phyloP scores from a whole-genome alignment of 495 filamentous ascomycete genomes.

The Parathielavia appendiculata region DNA sequence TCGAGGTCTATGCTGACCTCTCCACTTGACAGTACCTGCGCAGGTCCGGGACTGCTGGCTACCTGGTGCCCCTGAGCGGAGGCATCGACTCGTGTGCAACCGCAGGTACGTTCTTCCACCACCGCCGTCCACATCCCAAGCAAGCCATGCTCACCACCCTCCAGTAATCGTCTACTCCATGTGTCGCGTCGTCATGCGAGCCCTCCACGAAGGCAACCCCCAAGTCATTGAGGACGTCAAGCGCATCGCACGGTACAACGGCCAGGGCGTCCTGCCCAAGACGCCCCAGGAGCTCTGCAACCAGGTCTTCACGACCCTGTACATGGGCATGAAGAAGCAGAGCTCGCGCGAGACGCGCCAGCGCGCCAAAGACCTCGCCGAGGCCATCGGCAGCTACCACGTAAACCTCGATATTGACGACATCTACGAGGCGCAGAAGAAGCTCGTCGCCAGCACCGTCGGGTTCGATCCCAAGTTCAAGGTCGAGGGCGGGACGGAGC shows the following conservation, averaged over 20 bases:
- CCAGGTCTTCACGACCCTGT: conserved; percentile 64
- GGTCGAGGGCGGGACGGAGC: conserved; percentile 30
- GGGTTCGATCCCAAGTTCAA: conserved; percentile 55
- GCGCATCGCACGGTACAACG: conserved; percentile 54
- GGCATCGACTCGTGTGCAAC: conserved; percentile 68
- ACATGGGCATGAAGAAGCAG: conserved; percentile 76
- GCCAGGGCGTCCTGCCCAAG: conserved; percentile 48
- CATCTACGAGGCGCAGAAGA: conserved; percentile 42
- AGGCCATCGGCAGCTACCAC: conserved; percentile 69
- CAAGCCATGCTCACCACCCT: background rate
- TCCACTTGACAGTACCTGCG: conserved; percentile 52
- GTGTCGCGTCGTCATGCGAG: conserved; percentile 67
- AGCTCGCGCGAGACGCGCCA: conserved; percentile 64
- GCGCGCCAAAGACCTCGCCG: conserved; percentile 62
- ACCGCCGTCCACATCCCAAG: background rate
- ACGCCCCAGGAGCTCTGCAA: conserved; percentile 59
- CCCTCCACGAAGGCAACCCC: conserved; percentile 50
- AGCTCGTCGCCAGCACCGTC: conserved; percentile 30
- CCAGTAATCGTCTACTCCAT: conserved; percentile 70
- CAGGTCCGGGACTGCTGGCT: conserved; percentile 56
- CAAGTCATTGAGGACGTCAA: conserved; percentile 69
- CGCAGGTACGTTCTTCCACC: conserved; percentile 23
- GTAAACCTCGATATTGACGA: conserved; percentile 72
- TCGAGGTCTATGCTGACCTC: background rate
- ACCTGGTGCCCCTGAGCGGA: conserved; percentile 55